A percentile compares a stretch with the other conserved stretches of the same genome.
Evolutionary conservation across 2,329 filamentous ascomycete species (phyloP).

Genomic region (Fusarium odoratissimum): DNA sequence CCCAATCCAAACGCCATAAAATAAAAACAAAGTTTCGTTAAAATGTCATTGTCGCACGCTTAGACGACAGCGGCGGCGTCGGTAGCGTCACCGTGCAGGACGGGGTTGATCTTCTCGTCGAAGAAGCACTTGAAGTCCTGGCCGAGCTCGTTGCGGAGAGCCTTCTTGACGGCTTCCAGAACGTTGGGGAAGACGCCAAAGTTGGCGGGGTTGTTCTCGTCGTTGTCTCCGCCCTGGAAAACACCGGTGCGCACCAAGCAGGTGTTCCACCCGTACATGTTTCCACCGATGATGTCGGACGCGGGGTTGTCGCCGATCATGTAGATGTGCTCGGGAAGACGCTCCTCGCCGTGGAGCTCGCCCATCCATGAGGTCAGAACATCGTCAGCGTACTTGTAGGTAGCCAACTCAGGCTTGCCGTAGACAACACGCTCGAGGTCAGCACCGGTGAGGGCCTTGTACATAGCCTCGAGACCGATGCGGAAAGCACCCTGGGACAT

Average conservation of each 20-base stretch:
- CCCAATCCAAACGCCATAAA: conserved; percentile 29
- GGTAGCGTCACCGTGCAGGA: conserved; percentile 59
- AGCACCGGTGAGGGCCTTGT: conserved; percentile 71
- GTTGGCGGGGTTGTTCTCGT: conserved; percentile 80
- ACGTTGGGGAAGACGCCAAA: conserved; percentile 82
- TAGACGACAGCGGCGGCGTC: conserved; percentile 41
- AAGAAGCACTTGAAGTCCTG: conserved; percentile 79
- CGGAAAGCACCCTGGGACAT: conserved; percentile 90
- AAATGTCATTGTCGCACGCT: neutral
- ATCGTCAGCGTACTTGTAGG: conserved; percentile 76
- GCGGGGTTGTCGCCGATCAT: conserved; percentile 87
- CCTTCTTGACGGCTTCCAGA: conserved; percentile 72
- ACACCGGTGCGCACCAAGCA: conserved; percentile 82
- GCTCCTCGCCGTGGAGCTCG: conserved; percentile 77
- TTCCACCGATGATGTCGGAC: conserved; percentile 66
- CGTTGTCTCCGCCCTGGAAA: conserved; percentile 81
- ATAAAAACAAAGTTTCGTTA: conserved; percentile 11
- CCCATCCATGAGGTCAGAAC: conserved; percentile 80
- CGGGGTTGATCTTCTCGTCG: conserved; percentile 77
- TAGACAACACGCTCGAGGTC: conserved; percentile 49
- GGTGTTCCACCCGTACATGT: conserved; percentile 87
- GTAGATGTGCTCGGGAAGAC: conserved; percentile 76
- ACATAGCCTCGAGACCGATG: conserved; percentile 80
- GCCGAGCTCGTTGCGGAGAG: conserved; percentile 77
- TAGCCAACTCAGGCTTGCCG: conserved; percentile 78